Evolutionary conservation across 441 rosid species (phyloP).

Genomic region (Syzygium syzygioides): DNA sequence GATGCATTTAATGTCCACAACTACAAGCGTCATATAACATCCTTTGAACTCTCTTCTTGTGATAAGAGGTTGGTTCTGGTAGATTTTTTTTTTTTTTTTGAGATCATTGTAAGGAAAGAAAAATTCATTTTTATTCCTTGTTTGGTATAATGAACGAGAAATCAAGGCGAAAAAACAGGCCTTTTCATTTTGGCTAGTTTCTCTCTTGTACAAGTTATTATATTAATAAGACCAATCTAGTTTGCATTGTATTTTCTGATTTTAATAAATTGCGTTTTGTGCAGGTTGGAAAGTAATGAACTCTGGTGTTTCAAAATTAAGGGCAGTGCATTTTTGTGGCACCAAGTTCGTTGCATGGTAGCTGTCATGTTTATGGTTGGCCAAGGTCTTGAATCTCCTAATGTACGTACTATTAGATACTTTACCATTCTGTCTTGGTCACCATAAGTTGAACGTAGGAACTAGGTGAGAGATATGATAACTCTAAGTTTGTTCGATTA

Average conservation of each 20-base stretch:
- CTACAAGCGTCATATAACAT: constrained; percentile 52
- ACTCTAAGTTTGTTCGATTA: background rate
- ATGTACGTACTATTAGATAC: constrained; percentile 37
- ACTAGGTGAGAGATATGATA: background rate
- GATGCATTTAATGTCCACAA: constrained; percentile 85
- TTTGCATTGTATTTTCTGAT: background rate
- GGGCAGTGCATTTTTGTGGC: constrained; percentile 95
- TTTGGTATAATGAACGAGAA: background rate
- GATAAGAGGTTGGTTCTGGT: constrained; percentile 50
- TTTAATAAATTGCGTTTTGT: background rate
- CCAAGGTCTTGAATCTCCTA: constrained; percentile 68
- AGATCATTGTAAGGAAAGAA: background rate
- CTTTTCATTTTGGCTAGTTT: background rate
- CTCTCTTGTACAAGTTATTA: background rate
- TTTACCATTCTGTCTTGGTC: background rate
- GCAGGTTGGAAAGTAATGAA: constrained; percentile 60
- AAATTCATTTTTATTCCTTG: background rate
- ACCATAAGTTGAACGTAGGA: background rate
- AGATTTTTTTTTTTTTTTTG: background rate
- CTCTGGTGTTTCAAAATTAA: constrained; percentile 59
- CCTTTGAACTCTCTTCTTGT: constrained; percentile 57
- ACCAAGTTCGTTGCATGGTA: constrained; percentile 91
- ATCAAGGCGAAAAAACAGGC: background rate
- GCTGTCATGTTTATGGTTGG: constrained; percentile 91
- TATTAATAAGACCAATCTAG: background rate